Evolutionary conservation across 345 rosid species (phyloP).

Genomic region (Eucalyptus tenuipes): DNA sequence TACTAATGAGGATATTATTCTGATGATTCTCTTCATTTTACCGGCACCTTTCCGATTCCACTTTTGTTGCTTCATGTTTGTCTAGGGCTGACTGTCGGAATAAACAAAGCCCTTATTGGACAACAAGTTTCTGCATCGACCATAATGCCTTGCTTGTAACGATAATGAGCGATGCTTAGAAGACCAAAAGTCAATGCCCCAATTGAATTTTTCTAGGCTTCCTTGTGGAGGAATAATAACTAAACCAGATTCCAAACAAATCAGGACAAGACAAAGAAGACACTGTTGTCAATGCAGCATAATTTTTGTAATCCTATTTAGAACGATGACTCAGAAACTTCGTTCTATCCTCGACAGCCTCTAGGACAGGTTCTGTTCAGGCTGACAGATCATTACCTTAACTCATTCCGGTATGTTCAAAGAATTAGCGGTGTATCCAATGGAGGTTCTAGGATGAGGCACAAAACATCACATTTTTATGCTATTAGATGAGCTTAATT

Average conservation of each 20-base stretch:
- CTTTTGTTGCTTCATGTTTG: not conserved
- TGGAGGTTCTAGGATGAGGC: not conserved
- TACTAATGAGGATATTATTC: not conserved
- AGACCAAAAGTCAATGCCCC: not conserved
- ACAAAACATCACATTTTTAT: too few species aligned
- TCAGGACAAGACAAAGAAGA: not conserved
- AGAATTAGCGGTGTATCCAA: not conserved
- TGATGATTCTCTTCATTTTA: not conserved
- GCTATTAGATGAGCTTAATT: too few species aligned
- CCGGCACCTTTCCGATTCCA: not conserved
- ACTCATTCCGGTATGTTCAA: not conserved
- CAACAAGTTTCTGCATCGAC: not conserved
- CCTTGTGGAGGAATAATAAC: not conserved
- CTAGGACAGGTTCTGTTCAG: not conserved
- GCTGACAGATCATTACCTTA: not conserved
- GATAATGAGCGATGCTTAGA: not conserved
- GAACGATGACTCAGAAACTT: not conserved
- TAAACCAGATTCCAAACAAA: not conserved
- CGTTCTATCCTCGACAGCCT: not conserved
- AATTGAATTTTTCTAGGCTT: not conserved
- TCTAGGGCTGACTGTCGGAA: not conserved
- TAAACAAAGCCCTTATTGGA: not conserved
- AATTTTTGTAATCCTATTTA: not conserved
- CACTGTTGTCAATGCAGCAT: accelerated
- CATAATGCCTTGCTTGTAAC: not conserved